Base-by-base conservation (phyloP, 495 filamentous ascomycete species). In the Aspergillus bridgeri region DNA sequence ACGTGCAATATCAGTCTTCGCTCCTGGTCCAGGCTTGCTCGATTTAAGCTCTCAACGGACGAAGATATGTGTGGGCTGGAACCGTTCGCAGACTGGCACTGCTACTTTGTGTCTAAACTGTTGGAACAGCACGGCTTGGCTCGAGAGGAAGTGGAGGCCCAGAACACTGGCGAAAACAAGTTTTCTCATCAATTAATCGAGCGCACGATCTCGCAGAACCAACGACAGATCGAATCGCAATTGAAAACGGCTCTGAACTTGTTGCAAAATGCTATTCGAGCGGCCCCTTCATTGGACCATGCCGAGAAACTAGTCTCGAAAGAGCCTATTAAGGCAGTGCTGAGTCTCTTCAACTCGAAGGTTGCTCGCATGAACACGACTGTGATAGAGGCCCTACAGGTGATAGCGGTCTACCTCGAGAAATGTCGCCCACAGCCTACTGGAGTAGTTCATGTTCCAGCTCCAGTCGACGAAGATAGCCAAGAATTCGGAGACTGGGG, bases 1-100 rank as follows among this genome's bases (percentile, higher is more conserved):
- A 92, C 89, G 3, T 96, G 89, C 67, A 81, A 85, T 50, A 87
- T 97, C 60, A 96, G 85, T 49, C 72, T 98, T 15, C 82, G 86
- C 29, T 82, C 91, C 15, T 97, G 93, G 93, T 75, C 78, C 48
- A 86, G 89, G 65, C 81, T 98, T 33, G 82, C 87, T 7, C 80
- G 83, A 8, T 96, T 91, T 65, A 84, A 93, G 59, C 64, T 91
- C 5, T 85, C 86, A 0, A 83, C 77, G 0, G 67, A 80, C 20
- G 81, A 86, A 59, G 75, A 81, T 48, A 60, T 70, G 6, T 68
- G 67, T 8, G 75, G 72, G 15, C 79, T 88, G 27, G 77, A 78
- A 52, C 78, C 80, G 3, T 87, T 92, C 51, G 78, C 77, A 7
- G 72, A 79, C n/a, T 96, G 92, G 92, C 79, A 88, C 62, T 79